These are phyloP conservation scores for Yarrowia divulgata DNA, from an alignment of 805 yeast genomes.

Conservation along the genomic window DNA sequence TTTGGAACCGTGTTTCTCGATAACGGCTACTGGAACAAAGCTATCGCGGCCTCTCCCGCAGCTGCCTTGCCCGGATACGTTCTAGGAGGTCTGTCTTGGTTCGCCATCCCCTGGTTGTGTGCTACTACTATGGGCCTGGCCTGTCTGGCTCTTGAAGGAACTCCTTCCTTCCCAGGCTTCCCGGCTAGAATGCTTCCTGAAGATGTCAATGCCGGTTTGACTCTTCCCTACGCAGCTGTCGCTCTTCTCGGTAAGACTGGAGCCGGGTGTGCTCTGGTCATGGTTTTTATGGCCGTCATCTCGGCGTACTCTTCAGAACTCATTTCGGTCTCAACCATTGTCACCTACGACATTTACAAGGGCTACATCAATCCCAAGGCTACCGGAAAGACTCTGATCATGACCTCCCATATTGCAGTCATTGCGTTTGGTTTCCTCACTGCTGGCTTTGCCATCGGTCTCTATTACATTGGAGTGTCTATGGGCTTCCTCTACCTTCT, in stretches of 20 bases:
- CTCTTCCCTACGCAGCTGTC: conserved; percentile 73
- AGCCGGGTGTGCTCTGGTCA: conserved; percentile 77
- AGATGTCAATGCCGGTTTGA: conserved; percentile 80
- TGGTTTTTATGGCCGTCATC: conserved; percentile 91
- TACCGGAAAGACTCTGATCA: conserved; percentile 72
- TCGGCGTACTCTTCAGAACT: conserved; percentile 92
- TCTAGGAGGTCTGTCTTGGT: conserved; percentile 89
- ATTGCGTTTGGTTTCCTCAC: conserved; percentile 66
- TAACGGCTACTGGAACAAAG: conserved; percentile 88
- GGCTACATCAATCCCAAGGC: conserved; percentile 82
- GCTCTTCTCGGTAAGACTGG: conserved; percentile 88
- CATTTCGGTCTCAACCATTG: conserved; percentile 83
- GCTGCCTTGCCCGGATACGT: conserved; percentile 89
- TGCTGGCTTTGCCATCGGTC: conserved; percentile 85
- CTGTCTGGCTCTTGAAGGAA: conserved; percentile 72
- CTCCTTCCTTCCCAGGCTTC: conserved; percentile 79
- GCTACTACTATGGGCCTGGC: conserved; percentile 91
- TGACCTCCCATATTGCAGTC: conserved; percentile 72
- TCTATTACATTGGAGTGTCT: conserved; percentile 79
- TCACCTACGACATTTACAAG: conserved; percentile 86
- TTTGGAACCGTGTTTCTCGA: conserved; percentile 89
- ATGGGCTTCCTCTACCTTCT: conserved; percentile 88
- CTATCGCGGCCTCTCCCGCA: conserved; percentile 83
- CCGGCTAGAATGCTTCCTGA: conserved; percentile 69
- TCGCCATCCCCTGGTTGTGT: conserved; percentile 82